A percentile compares a stretch with the other conserved stretches of the same genome.
Conservation (phyloP, 148 eudicot genomes). For the Rheum nobile region DNA sequence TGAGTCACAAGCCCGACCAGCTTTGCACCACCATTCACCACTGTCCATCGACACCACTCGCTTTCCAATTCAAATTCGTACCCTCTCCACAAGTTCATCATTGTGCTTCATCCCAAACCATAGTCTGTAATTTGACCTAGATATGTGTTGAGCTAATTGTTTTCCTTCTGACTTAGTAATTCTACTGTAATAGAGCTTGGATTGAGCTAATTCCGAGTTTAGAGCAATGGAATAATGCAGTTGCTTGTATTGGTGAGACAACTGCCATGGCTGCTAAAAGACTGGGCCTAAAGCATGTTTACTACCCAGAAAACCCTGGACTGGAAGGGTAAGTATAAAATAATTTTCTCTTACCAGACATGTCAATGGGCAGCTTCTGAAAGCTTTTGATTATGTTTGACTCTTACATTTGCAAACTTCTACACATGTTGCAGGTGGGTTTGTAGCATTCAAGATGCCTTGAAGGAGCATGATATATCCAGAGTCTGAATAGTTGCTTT, state of each 20-base stretch:
- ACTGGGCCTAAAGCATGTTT: slow-evolving; percentile 61
- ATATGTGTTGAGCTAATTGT: background rate
- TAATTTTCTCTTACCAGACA: no score
- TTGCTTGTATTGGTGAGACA: slow-evolving; percentile 97
- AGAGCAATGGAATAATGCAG: slow-evolving; percentile 43
- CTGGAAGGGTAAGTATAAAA: slow-evolving; percentile 83
- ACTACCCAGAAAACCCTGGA: slow-evolving; percentile 70
- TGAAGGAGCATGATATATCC: slow-evolving; percentile 34
- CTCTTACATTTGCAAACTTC: background rate
- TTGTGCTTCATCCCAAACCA: no score
- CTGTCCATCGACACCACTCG: no score
- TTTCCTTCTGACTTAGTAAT: background rate
- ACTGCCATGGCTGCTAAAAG: slow-evolving; percentile 81
- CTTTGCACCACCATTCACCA: no score
- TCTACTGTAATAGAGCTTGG: slow-evolving; percentile 58
- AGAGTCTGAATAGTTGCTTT: background rate
- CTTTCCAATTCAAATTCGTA: no score
- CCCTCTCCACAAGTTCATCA: no score
- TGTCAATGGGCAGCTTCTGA: background rate
- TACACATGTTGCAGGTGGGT: slow-evolving; percentile 51
- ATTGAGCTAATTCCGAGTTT: slow-evolving; percentile 38
- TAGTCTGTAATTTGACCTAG: background rate
- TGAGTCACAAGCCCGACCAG: no score
- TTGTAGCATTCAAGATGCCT: slow-evolving; percentile 64
- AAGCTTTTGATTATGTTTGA: slow-evolving; percentile 1